These are phyloP conservation scores for Isoetes taiwanensis DNA, from an alignment of 75 land plant genomes.

Conservation along the genomic window DNA sequence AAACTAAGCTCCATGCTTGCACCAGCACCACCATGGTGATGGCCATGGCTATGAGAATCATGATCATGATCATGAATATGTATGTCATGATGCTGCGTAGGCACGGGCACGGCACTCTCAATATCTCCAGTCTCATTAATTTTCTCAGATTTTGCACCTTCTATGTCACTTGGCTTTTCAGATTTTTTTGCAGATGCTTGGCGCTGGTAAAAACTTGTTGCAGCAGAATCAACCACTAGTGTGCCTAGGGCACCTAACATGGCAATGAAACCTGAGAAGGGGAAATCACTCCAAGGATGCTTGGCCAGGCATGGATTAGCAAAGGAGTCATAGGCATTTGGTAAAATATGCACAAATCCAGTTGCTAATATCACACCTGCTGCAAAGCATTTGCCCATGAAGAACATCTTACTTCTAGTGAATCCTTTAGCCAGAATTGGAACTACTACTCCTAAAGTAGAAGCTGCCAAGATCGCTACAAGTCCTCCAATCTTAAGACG, in stretches of 20 bases:
- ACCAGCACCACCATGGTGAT: neutral
- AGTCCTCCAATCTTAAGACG: slow-evolving; percentile 13
- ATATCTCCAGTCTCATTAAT: neutral
- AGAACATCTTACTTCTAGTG: slow-evolving; percentile 18
- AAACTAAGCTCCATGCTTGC: no score
- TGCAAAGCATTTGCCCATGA: slow-evolving; percentile 21
- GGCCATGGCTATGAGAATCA: neutral
- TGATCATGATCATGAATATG: neutral
- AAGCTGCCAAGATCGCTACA: slow-evolving; percentile 11
- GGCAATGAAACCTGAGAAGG: slow-evolving; percentile 24
- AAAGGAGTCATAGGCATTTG: slow-evolving; percentile 15
- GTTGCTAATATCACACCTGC: slow-evolving; percentile 29
- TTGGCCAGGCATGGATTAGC: slow-evolving; percentile 13
- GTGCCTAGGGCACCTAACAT: slow-evolving; percentile 12
- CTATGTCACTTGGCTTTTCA: no score
- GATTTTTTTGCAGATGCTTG: no score
- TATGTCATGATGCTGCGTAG: neutral
- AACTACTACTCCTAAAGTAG: slow-evolving; percentile 13
- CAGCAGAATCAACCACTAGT: slow-evolving; percentile 13
- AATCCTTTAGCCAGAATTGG: slow-evolving; percentile 20
- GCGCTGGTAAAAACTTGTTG: slow-evolving; percentile 47
- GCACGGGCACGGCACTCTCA: neutral
- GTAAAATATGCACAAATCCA: slow-evolving; percentile 21
- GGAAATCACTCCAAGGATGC: slow-evolving; percentile 20
- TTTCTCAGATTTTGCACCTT: no score